Evolutionary conservation across 1,284 basidiomycete species (phyloP), one percentile per base, ranked within the genome.

Genomic region (Trametes sp.): DNA sequence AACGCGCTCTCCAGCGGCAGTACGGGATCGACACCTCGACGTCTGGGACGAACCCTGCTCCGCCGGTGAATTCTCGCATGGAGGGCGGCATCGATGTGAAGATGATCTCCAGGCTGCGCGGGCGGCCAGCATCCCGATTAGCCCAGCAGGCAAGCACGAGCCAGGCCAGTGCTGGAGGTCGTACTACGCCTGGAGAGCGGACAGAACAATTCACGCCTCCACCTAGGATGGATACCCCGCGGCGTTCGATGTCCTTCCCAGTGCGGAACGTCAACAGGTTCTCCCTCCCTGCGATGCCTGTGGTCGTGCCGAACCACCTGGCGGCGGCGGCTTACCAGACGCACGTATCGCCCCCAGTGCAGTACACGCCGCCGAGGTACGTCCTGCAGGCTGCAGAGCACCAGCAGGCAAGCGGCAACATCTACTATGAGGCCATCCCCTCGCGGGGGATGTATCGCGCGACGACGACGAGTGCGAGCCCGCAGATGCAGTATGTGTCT

Each of bases 161-260:
- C 51, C 63, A 53, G 57, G 65, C 55, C 13, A 65, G 36, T 41
- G 28, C 51, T 7, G 48, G 52, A 21, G 61, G 56, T 13, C 62
- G 59, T 4, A 28, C 59, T 5, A 60, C 62, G 2, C 61, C 64
- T 11, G 51, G 57, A 28, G 67, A 69, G 29, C 29, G 61, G 46
- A 57, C 38, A n/a, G 62, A 65, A n/a, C 62, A 57, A 3, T 70
- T 71, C 60, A 65, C 67, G 6, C 68, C 72, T 7, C 70, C 74
- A 6, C 69, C 69, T 21, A 70, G 71, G 29, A 68, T 75, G 65
- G 76, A 76, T 54, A 72, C 72, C 28, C 74, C 74, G 11, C 73
- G 76, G 44, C 70, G 78, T 23, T 79, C 79, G 9, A 72, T 74
- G 58, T 80, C 78, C 2, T 76, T 77, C 31, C 76, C 79, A 14